These are phyloP conservation scores for Goffeauzyma gilvescens DNA, from an alignment of 768 basidiomycete genomes.

Conservation along the genomic window DNA sequence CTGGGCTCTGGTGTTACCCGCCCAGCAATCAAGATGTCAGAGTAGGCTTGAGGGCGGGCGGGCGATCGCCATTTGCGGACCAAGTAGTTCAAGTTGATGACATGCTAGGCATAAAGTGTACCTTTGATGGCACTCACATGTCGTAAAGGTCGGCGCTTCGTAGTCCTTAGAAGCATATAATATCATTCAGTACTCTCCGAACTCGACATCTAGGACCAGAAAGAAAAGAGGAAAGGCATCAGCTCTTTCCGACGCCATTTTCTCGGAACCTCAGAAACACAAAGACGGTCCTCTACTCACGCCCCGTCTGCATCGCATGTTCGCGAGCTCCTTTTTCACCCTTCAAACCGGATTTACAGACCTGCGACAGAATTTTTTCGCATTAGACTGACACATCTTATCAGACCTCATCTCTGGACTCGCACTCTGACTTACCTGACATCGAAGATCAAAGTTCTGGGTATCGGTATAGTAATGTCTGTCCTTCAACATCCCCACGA, in stretches of 20 bases:
- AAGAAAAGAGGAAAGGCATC: background rate
- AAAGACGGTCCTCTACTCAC: constrained; percentile 16
- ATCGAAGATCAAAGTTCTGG: constrained; percentile 71
- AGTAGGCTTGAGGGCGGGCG: too few species aligned
- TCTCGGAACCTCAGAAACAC: background rate
- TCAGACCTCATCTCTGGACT: constrained; percentile 8
- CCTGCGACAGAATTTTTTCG: constrained; percentile 32
- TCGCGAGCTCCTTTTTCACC: constrained; percentile 83
- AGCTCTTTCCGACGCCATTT: background rate
- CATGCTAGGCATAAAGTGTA: too few species aligned
- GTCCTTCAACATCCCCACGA: constrained; percentile 52
- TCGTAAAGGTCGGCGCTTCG: too few species aligned
- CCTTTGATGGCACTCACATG: too few species aligned
- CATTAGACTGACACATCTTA: constrained; percentile 4
- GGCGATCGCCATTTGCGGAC: too few species aligned
- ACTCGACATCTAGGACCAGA: constrained; percentile 22
- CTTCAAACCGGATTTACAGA: constrained; percentile 66
- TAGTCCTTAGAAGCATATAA: too few species aligned
- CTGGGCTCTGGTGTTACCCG: too few species aligned
- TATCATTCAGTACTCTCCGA: constrained; percentile 24
- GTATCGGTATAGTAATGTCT: constrained; percentile 82
- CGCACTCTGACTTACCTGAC: constrained; percentile 41
- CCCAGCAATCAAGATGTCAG: too few species aligned
- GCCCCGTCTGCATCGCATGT: constrained; percentile 78
- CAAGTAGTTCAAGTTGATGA: too few species aligned